Base-by-base conservation (phyloP, 768 basidiomycete species). In the Kondoa subrosea region DNA sequence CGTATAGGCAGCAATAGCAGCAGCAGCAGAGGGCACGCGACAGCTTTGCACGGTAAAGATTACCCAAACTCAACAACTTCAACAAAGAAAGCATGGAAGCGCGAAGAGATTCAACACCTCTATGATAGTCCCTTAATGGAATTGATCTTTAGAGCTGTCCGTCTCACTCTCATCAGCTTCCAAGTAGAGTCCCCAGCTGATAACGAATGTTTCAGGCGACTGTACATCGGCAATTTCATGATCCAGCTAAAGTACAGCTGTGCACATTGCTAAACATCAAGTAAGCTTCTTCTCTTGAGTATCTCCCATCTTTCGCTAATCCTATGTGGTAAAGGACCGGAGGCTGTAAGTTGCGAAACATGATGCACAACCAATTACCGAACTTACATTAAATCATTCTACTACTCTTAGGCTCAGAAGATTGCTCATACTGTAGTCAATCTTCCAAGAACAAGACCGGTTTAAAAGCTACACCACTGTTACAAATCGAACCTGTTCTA, bases 201-300 rank as follows among this genome's bases (percentile, higher is more conserved):
- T n/a, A n/a, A n/a, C n/a, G n/a, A n/a, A n/a, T n/a, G 30, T 31
- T 29, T 26, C 60, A 73, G 72, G 73, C 91, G 16, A 77, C 83
- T 1, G 82, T 92, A 14, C 93, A 97, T 77, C 81, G 92, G 71
- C 82, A 85, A 74, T 81, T 87, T 76, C 90, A 95, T 72, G 87
- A 92, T 78, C 86, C 91, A 33, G 82, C 78, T 73, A 90, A 95
- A 80, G 84, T 97, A 32, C 93, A 97, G 78, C 82, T 97, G 33
- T 96, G 92, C 74, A 97, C 93, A 2, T 82, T 97, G 32, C 91
- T 97, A 87, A 97, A 97, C 76, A 97, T 97, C 78, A 97, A 97
- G 79, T 91, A 91, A 89, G 77, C 72, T 87, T 81, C n/a, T 30
- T 32, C 21, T 50, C 8, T 50, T 21, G 40, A 21, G n/a, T n/a